Base-by-base conservation (phyloP, 1,284 basidiomycete species). In the Coniferiporia sulphurascens region DNA sequence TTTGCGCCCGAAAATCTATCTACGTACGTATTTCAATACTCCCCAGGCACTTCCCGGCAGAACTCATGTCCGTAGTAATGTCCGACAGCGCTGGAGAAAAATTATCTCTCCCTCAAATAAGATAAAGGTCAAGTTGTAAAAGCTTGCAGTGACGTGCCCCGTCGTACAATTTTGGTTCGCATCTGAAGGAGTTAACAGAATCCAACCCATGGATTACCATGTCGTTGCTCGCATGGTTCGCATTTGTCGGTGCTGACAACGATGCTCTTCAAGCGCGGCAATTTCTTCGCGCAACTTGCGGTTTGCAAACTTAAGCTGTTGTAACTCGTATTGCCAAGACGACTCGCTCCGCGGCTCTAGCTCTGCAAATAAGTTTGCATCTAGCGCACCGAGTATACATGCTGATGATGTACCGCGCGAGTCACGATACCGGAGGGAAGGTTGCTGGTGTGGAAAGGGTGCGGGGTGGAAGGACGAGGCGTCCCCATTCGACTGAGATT, bases 261-360 rank as follows among this genome's bases (percentile, higher is more conserved):
- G 54, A 10, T 34, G 54, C 7, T 52, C 70, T 72, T 87, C 86
- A 48, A 88, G 70, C 34, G 70, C 74, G 19, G 72, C 73, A 36
- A 94, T 75, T 72, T 94, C 90, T 61, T 91, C 88, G 58, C 74
- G 73, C 56, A 95, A 67, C 64, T 86, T 75, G 69, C 84, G 78
- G 69, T 96, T 95, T 56, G 81, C 78, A 66, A 85, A 85, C 69
- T 85, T 81, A 65, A 95, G 78, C 73, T 94, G 90, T 73, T 94
- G 89, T 41, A 96, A 77, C 74, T 95, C 93, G 68, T 93, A 95
- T 73, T 95, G 93, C 93, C 94, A 96, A 64, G 88, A 91, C 43
- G 87, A 86, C 19, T 79, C 84, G 10, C 86, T 74, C 7, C 73
- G 71, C 0, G 80, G 78, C 49, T 88, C 85, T 19, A 94, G 78